Evolutionary conservation across 1,284 basidiomycete species (phyloP).

Genomic region (Singerocomus inundabilis): DNA sequence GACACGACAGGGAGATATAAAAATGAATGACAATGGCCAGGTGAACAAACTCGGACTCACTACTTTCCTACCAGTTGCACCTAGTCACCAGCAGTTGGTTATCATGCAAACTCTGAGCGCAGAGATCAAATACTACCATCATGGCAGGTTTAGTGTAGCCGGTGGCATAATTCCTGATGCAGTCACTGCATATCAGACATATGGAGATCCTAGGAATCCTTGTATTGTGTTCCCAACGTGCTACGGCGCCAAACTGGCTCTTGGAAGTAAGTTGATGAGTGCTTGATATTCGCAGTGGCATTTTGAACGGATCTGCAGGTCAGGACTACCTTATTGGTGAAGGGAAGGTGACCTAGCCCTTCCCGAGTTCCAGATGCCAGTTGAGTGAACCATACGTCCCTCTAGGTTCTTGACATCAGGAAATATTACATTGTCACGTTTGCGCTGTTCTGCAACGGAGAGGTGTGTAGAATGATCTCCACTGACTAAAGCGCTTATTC

Average conservation of each 20-base stretch:
- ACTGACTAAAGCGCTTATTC: not conserved
- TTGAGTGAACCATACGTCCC: not conserved
- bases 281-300: not conserved
- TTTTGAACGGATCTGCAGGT: constrained; percentile 30
- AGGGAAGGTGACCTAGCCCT: constrained; percentile 38
- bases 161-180: constrained; percentile 38
- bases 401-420: constrained; percentile 44
- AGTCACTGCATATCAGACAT: constrained; percentile 39
- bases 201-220: constrained; percentile 34
- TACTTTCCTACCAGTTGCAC: not conserved
- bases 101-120: constrained; percentile 14
- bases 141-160: constrained; percentile 34
- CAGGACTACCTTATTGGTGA: constrained; percentile 51
- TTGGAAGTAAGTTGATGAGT: constrained; percentile 24
- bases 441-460: constrained; percentile 56
- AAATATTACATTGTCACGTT: constrained; percentile 55
- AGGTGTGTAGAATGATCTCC: constrained; percentile 35
- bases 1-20: constrained; percentile 4
- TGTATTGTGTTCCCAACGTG: constrained; percentile 40
- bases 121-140: constrained; percentile 37
- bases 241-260: constrained; percentile 36
- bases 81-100: not conserved
- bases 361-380: not conserved
- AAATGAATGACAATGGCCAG: constrained; percentile 1
- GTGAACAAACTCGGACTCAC: not conserved